These are phyloP conservation scores for Adansonia madagascariensis DNA, from an alignment of 441 rosid species.

Conservation along the genomic window DNA sequence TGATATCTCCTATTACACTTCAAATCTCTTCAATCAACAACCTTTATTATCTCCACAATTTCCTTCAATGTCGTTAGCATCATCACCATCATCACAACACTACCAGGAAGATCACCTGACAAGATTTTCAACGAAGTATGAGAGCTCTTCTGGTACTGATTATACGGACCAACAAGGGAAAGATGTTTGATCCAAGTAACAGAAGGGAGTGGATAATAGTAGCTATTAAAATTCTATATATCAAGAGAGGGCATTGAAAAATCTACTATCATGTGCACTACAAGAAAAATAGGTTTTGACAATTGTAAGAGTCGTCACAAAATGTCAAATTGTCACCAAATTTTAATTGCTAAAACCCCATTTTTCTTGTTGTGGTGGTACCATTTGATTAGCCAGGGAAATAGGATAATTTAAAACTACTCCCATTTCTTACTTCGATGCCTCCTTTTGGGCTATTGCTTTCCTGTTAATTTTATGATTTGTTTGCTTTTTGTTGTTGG, in stretches of 20 bases:
- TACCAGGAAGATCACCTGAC: conserved; percentile 29
- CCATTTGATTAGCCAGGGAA: background rate
- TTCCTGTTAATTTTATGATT: background rate
- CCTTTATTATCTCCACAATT: conserved; percentile 38
- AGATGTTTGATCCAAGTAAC: conserved; percentile 11
- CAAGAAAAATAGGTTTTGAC: too few relatives aligned
- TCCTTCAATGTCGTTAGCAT: conserved; percentile 35
- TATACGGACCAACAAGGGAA: background rate
- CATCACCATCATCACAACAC: conserved; percentile 18
- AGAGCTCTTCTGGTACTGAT: conserved; percentile 31
- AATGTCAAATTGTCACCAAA: too few relatives aligned
- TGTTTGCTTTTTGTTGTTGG: background rate
- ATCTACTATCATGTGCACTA: background rate
- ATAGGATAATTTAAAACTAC: background rate
- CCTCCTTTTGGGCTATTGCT: background rate
- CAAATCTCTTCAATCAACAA: conserved; percentile 36
- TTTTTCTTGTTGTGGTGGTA: background rate
- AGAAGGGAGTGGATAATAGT: background rate
- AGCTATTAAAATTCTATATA: background rate
- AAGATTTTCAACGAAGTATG: conserved; percentile 34
- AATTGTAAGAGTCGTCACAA: too few relatives aligned
- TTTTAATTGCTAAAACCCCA: too few relatives aligned
- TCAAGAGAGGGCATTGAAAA: background rate
- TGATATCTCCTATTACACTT: conserved; percentile 55
- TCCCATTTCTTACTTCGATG: background rate